Evolutionary conservation across 2,329 filamentous ascomycete genomes (phyloP), one percentile per base, ranked within the genome.

Genomic region (Colletotrichum kahawae): DNA sequence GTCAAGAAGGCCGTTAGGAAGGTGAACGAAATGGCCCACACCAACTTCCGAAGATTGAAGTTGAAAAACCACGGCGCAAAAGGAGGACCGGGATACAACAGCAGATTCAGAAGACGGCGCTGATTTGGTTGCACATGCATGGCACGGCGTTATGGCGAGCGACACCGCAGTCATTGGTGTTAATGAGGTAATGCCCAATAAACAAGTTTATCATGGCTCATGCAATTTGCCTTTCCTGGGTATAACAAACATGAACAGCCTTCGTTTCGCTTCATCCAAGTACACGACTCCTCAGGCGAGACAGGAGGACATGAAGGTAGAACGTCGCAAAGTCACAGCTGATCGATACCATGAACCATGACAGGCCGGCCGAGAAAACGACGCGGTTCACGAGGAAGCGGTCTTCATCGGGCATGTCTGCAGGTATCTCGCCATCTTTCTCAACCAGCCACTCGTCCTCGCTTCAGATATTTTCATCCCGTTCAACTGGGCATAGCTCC

Each of bases 21-120:
- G 84, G 90, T 93, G 65, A 92, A 90, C 79, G 91, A 91, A 77
- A 82, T 91, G 78, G 92, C 92, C 16, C 90, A 93, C 79, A 88
- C 91, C 76, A 94, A 94, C 84, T 94, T 93, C 82, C 91, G 91
- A 81, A 85, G 90, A 70, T 82, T 94, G 74, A 93, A 94, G 85
- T 83, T 94, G 80, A 87, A 86, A 78, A 93, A 92, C 78, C 84
- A 87, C 4, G 92, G 91, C 5, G 84, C 90, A n/a, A 93, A 93
- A 82, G 92, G 91, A 2, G 91, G 90, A 5, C 86, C 90, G 24
- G 89, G 87, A 3, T 85, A 87, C 79, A 89, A 89, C 73, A 92
- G 90, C 81, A 87, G 87, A 68, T 93, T 93, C 81, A 87, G 91
- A 71, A 85, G 91, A 76, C 87, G 87, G 79, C 78, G 84, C 48